Conservation (phyloP, 1,139 yeast species). For the Protomyces inouyei region DNA sequence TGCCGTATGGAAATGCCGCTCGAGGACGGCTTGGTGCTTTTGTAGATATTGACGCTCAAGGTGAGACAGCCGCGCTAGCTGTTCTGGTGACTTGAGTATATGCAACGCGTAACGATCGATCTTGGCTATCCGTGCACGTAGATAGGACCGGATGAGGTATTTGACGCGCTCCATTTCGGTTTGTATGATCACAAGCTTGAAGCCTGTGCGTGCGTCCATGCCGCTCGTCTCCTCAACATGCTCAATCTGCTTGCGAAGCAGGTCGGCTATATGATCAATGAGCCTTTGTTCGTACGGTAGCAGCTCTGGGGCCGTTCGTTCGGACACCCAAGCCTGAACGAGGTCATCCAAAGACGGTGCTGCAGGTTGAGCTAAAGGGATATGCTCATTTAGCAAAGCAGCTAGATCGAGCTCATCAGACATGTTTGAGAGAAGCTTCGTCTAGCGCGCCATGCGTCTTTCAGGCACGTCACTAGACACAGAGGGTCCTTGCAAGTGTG, state of each 20-base stretch:
- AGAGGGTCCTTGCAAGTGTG: too few species aligned
- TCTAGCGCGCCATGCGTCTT: too few species aligned
- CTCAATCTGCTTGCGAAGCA: constrained; percentile 16
- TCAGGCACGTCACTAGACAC: too few species aligned
- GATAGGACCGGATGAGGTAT: constrained; percentile 69
- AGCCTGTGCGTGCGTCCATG: constrained; percentile 29
- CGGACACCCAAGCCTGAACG: constrained; percentile 23
- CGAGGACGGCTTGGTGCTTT: constrained; percentile 59
- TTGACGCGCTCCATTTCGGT: constrained; percentile 85
- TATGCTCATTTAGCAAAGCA: background rate
- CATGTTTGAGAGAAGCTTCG: background rate
- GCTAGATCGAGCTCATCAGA: background rate
- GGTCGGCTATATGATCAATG: constrained; percentile 12
- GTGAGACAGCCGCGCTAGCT: constrained; percentile 26
- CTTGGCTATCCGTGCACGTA: constrained; percentile 69
- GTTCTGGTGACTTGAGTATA: constrained; percentile 39
- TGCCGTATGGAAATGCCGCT: constrained; percentile 61
- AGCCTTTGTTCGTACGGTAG: constrained; percentile 20
- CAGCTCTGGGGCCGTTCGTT: constrained; percentile 29
- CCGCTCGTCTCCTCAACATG: constrained; percentile 13
- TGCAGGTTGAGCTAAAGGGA: background rate
- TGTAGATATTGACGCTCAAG: constrained; percentile 32
- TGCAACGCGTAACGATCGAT: constrained; percentile 60
- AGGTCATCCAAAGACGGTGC: background rate
- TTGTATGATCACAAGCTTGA: constrained; percentile 77